These are phyloP conservation scores for Daldinia sp. DNA, from an alignment of 2,329 filamentous ascomycete species.

Conservation along the genomic window DNA sequence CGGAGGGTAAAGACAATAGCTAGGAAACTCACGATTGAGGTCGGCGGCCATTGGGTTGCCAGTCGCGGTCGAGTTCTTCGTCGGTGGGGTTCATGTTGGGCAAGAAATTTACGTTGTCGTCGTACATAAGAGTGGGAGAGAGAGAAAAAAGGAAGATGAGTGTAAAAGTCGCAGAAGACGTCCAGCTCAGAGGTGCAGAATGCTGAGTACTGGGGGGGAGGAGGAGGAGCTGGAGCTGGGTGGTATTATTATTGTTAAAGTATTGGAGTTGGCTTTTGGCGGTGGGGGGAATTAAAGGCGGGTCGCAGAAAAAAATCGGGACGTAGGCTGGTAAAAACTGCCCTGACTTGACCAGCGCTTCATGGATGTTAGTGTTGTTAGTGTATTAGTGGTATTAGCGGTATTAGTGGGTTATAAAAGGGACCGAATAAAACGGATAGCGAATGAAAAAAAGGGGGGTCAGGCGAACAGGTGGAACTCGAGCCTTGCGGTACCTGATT, in stretches of 20 bases:
- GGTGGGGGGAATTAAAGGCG: conserved; percentile 38
- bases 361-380: conserved; percentile 11
- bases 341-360: conserved; percentile 6
- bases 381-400: conserved; percentile 13
- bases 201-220: conserved; percentile 5
- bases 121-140: conserved; percentile 21
- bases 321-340: conserved; percentile 32
- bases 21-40: conserved; percentile 80
- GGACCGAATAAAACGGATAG: conserved; percentile 32
- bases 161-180: conserved; percentile 21
- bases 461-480: conserved; percentile 43
- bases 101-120: conserved; percentile 29
- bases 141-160: conserved; percentile 11
- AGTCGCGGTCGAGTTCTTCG: conserved; percentile 79
- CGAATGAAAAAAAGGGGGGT: conserved; percentile 43
- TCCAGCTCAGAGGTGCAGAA: conserved; percentile 16
- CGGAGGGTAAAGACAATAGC: conserved; percentile 67
- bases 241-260: conserved; percentile 39
- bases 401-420: conserved; percentile 31
- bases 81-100: conserved; percentile 63
- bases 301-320: conserved; percentile 35
- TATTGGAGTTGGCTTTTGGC: conserved; percentile 41
- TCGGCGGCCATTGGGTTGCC: conserved; percentile 81
- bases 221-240: conserved; percentile 33
- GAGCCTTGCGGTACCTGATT: conserved; percentile 34